Evolutionary conservation across 1,284 basidiomycete genomes (phyloP), one percentile per base, ranked within the genome.

Genomic region (Boletus hoseneyae): DNA sequence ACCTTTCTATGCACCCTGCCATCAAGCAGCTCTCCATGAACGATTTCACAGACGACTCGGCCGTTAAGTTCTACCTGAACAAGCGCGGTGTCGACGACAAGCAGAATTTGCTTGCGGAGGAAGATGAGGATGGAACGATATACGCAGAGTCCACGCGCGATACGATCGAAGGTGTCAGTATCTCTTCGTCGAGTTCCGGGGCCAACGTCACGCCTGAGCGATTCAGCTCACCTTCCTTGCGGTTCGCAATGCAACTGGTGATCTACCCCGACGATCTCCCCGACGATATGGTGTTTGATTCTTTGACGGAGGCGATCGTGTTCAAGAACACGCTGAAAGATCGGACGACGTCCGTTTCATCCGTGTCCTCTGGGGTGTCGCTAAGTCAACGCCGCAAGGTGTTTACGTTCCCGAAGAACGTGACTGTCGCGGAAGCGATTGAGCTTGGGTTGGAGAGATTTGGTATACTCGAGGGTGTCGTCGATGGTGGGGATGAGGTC

Each of bases 401-500:
- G 39, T 88, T 96, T 63, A 80, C 89, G 48, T 86, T 96, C 70
- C 92, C 95, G 6, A 90, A 91, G 66, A 97, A 97, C 62, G 86
- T 90, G 25, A 98, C 93, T 0, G 95, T 97, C 1, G 93, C 94
- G 0, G 96, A 99, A 67, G 93, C 95, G 9, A 93, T 97, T 44
- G 96, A 99, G 66, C 76, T 91, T 38, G 90, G 88, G 11, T 66
- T 98, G 54, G 94, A 97, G 61, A 73, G 92, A 46, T 97, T 97
- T 63, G 95, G 95, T 0, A 95, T 99, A 44, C 72, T 82, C 30
- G 96, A 97, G 37, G 96, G 94, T 16, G 93, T 99, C 2, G 95
- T 97, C 1, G 94, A 98, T 65, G 96, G 96, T 2, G 95, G 95
- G 1, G 96, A 99, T 67, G 95, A 97, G 61, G 83, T 98, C 1